Conservation (phyloP, 352 stramenopile species). For the Poterioochromonas sp. region DNA sequence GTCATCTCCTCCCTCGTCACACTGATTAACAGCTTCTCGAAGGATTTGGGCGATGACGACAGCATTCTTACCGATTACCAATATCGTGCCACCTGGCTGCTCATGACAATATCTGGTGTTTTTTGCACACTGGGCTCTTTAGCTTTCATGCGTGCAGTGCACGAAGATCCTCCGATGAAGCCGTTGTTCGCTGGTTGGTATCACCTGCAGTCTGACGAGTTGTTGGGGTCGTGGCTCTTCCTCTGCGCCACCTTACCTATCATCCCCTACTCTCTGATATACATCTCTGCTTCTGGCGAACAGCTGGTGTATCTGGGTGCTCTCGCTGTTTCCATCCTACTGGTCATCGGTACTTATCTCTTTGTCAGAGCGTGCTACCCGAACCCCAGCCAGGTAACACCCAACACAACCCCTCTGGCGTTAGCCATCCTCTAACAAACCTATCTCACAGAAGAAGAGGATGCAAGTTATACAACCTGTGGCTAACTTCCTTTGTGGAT, state of each 20-base stretch:
- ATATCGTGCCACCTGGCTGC: neutral
- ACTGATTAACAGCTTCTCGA: neutral
- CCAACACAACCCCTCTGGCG: neutral
- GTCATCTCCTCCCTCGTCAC: neutral
- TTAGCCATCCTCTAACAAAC: too few species aligned
- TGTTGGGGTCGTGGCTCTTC: constrained; percentile 15
- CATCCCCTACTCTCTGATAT: constrained; percentile 1
- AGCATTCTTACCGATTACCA: neutral
- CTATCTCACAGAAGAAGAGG: neutral
- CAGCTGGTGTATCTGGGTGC: neutral
- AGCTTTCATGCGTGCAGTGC: neutral
- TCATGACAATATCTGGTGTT: constrained; percentile 12
- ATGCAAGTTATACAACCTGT: neutral
- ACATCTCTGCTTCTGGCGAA: neutral
- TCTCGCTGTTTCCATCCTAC: neutral
- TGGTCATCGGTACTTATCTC: neutral
- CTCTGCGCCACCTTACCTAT: neutral
- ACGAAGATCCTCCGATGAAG: constrained; percentile 13
- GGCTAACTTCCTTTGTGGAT: neutral
- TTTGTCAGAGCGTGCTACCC: constrained; percentile 23
- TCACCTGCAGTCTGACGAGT: neutral
- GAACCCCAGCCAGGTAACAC: neutral
- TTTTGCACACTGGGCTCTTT: constrained; percentile 16
- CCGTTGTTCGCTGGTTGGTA: constrained; percentile 9
- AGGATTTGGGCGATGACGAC: neutral